A percentile compares a stretch with the other conserved stretches of the same genome.
phyloP scores from a whole-genome alignment of 176 grass and related monocot species.

The Ensete glaucum region DNA sequence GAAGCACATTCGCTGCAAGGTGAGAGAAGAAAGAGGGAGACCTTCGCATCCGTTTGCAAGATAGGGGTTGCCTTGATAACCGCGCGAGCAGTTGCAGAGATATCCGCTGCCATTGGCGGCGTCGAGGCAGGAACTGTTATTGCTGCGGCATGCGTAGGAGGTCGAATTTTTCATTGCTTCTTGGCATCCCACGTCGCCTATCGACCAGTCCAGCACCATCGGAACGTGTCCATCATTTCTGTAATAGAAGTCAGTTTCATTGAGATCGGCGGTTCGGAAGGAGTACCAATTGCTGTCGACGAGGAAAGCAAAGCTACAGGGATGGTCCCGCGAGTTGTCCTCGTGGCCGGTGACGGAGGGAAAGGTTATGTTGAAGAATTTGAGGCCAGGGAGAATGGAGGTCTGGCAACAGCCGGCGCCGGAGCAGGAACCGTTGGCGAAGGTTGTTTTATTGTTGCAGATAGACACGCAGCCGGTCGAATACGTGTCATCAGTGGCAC shows the following conservation, averaged over 20 bases:
- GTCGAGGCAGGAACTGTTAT: neutral
- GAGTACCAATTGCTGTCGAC: neutral
- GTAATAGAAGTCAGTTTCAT: neutral
- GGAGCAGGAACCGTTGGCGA: neutral
- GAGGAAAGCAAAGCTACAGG: neutral
- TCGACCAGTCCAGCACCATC: constrained; percentile 2
- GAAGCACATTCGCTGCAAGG: neutral
- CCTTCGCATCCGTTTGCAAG: neutral
- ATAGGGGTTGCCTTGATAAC: constrained; percentile 9
- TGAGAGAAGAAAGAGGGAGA: neutral
- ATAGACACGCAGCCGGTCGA: constrained; percentile 29
- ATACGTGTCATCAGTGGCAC: neutral
- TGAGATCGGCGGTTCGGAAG: neutral
- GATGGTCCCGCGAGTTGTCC: neutral
- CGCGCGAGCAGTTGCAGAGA: neutral
- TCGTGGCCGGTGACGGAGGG: neutral
- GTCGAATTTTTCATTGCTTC: neutral
- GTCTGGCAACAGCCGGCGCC: constrained; percentile 41
- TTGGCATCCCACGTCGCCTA: neutral
- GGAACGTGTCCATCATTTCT: too few relatives aligned
- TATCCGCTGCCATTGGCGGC: neutral
- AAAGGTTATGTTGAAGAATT: neutral
- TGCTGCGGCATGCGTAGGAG: neutral
- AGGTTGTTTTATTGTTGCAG: neutral
- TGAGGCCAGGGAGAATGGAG: neutral